Conservation (phyloP, 2,329 filamentous ascomycete genomes). For the Calonectria pteridis region DNA sequence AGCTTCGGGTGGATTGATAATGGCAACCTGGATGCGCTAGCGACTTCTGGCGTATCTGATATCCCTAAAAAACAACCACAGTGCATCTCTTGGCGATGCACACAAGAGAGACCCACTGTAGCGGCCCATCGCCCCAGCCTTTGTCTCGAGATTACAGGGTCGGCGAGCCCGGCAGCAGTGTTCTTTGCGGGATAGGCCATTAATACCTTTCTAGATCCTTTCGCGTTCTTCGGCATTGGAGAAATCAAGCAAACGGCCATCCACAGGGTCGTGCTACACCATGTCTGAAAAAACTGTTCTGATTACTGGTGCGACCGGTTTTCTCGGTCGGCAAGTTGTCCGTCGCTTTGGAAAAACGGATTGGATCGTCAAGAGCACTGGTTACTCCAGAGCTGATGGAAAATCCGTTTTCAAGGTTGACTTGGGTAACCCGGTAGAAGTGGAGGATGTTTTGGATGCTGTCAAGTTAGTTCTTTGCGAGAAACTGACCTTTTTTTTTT, state of each 20-base stretch:
- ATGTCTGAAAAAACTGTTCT: slow-evolving; percentile 66
- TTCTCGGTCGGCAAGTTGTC: slow-evolving; percentile 84
- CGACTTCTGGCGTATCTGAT: neutral
- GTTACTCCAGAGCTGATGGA: slow-evolving; percentile 79
- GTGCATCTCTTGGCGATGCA: neutral
- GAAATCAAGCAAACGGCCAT: neutral
- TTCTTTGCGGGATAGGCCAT: neutral
- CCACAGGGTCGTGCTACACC: neutral
- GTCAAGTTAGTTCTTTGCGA: slow-evolving; percentile 58
- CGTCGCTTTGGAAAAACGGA: slow-evolving; percentile 71
- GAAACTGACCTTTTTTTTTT: neutral
- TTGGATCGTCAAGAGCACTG: slow-evolving; percentile 80
- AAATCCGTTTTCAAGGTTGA: slow-evolving; percentile 74
- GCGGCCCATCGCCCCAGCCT: neutral
- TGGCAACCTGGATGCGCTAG: neutral
- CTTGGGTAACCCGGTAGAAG: slow-evolving; percentile 59
- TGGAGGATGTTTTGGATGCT: slow-evolving; percentile 64
- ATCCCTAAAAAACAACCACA: neutral
- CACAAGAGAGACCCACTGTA: neutral
- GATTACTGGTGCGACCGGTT: slow-evolving; percentile 86
- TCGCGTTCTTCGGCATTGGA: neutral
- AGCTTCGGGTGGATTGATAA: neutral
- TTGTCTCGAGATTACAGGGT: no score
- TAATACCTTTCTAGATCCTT: neutral
- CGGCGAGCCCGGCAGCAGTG: neutral